Evolutionary conservation across 768 basidiomycete genomes (phyloP).

Genomic region (Candolleomyces efflorescens): DNA sequence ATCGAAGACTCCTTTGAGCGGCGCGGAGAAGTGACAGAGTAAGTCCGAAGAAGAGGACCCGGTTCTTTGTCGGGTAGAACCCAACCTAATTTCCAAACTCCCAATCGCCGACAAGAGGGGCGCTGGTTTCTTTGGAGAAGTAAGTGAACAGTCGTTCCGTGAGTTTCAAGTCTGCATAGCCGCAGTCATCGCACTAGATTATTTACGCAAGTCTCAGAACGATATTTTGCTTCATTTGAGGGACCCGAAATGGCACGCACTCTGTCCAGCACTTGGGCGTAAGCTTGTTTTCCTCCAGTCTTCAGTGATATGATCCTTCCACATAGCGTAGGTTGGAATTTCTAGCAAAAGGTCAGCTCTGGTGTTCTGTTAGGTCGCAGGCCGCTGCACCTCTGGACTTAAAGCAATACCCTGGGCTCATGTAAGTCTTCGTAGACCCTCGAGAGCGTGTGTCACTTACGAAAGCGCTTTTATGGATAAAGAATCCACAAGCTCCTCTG

Average conservation of each 20-base stretch:
- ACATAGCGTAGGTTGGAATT: neutral
- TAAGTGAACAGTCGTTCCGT: neutral
- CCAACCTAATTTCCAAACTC: neutral
- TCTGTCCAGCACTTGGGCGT: neutral
- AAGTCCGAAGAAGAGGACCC: no score
- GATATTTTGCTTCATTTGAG: no score
- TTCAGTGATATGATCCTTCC: neutral
- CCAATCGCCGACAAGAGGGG: neutral
- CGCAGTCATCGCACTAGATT: neutral
- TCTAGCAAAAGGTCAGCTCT: neutral
- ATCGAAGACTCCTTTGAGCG: no score
- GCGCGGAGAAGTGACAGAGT: no score
- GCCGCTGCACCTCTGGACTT: neutral
- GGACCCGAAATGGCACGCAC: neutral
- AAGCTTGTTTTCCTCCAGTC: neutral
- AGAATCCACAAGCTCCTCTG: neutral
- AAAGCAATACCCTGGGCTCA: no score
- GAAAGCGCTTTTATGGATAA: constrained; percentile 1
- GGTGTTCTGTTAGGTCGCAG: neutral
- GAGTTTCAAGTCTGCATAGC: neutral
- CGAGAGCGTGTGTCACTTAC: neutral
- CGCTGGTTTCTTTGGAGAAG: neutral
- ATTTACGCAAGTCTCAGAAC: no score
- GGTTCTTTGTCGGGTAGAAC: no score
- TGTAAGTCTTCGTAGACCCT: no score